These are phyloP conservation scores for Aspergillus steynii DNA, from an alignment of 495 filamentous ascomycete genomes.

Conservation along the genomic window DNA sequence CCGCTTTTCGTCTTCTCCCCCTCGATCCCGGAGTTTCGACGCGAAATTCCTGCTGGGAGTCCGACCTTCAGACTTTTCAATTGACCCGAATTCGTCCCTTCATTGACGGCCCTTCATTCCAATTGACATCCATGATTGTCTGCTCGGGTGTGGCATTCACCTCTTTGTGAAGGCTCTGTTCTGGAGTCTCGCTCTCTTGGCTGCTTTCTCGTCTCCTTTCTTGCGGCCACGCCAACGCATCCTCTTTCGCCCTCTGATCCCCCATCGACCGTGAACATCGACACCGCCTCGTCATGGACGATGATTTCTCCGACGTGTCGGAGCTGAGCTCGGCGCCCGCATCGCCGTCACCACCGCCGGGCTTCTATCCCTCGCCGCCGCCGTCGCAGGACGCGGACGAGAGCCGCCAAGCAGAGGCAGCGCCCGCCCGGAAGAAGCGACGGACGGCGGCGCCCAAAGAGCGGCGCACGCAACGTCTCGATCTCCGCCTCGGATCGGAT, in stretches of 20 bases:
- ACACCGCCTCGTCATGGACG: conserved; percentile 34
- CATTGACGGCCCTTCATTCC: not conserved
- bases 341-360: conserved; percentile 60
- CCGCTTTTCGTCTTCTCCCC: conserved; percentile 6
- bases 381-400: conserved; percentile 56
- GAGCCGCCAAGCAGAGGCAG: conserved; percentile 54
- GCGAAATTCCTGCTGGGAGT: not conserved
- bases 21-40: conserved; percentile 4
- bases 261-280: too few species aligned
- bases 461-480: conserved; percentile 74
- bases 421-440: conserved; percentile 73
- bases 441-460: conserved; percentile 66
- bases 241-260: conserved; percentile 4
- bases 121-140: not conserved
- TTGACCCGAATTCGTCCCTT: not conserved
- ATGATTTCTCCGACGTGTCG: conserved; percentile 50
- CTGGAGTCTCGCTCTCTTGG: not conserved
- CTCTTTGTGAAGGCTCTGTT: not conserved
- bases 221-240: not conserved
- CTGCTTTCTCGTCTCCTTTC: not conserved
- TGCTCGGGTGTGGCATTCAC: not conserved
- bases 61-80: not conserved
- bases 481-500: conserved; percentile 55
- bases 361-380: conserved; percentile 56
- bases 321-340: conserved; percentile 56